Evolutionary conservation across 2,329 filamentous ascomycete species (phyloP), one percentile per base, ranked within the genome.

Genomic region (Pseudogymnoascus sp.): DNA sequence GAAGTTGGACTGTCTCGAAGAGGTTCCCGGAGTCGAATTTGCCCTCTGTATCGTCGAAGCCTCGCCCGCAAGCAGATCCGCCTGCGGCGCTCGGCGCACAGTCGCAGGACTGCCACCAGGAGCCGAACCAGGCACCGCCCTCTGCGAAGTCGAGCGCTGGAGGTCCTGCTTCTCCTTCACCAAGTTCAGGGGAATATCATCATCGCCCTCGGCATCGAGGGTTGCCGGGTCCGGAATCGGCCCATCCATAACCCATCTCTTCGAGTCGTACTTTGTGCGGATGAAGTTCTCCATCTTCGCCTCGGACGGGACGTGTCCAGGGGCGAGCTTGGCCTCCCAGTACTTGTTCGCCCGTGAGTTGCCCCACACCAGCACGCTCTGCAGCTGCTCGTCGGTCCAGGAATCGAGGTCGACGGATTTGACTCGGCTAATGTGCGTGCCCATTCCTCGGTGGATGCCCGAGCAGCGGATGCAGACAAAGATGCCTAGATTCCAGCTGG

Each of bases 251-350:
- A 92, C 89, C 95, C 95, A 99, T 78, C 96, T 84, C 84, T 96
- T 97, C 62, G 95, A 89, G 76, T 99, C 95, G 76, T 99, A 99
- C 77, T 99, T 99, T 63, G 96, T 99, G 69, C 95, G 87, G 71
- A 99, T 97, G 73, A 99, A 99, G 81, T 97, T 99, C 82, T 99
- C 95, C 70, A 99, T 97, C 82, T 99, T 99, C 69, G 90, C 85
- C 79, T 99, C 96, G 21, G 93, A 96, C 1, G 95, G 95, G 56
- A 93, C 86, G 76, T 99, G 95, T 65, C 93, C 93, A 13, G 88
- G 79, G 2, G 93, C 92, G 72, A 99, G 79, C 79, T 97, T 99
- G 66, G 90, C 86, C 77, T 99, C 96, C 93, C 93, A 99, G 76
- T 97, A 96, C 81, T 96, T 97, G 80, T 99, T 99, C 63, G 95